phyloP scores from a whole-genome alignment of 2,329 filamentous ascomycete genomes.

The Bipolaris sorokiniana region DNA sequence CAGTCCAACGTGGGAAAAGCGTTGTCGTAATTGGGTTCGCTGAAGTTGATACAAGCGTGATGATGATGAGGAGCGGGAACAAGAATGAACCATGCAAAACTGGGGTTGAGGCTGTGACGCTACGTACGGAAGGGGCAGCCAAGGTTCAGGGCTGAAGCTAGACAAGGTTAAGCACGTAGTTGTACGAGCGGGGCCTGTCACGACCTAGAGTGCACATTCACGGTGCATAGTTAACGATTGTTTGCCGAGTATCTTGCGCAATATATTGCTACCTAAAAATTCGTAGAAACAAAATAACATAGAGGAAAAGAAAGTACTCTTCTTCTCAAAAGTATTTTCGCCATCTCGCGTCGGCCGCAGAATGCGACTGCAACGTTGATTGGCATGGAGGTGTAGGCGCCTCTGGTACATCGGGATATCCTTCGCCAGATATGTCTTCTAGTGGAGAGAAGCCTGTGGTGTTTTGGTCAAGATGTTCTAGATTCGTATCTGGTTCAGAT shows the following conservation, averaged over 20 bases:
- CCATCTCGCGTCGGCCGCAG: conserved; percentile 13
- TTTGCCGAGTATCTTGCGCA: not conserved
- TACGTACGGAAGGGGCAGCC: not conserved
- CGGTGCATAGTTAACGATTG: not conserved
- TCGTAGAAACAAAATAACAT: not conserved
- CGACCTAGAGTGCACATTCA: not conserved
- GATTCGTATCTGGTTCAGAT: not conserved
- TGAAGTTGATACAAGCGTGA: not conserved
- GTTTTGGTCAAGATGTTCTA: not conserved
- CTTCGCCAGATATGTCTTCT: not conserved
- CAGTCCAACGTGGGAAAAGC: not conserved
- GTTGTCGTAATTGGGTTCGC: not conserved
- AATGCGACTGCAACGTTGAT: not conserved
- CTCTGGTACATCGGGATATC: not conserved
- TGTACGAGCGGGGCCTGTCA: not conserved
- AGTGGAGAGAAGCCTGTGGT: not conserved
- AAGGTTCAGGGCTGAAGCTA: not conserved
- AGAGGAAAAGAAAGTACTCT: not conserved
- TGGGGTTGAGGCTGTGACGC: not conserved
- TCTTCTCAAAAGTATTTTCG: conserved; percentile 23
- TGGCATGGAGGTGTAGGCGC: not conserved
- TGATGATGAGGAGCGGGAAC: not conserved
- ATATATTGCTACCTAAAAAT: not conserved
- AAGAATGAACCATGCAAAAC: not conserved
- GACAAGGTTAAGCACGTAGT: not conserved